Base-by-base conservation (phyloP, 352 stramenopile genomes). In the Pilasporangium apinafurcum region DNA sequence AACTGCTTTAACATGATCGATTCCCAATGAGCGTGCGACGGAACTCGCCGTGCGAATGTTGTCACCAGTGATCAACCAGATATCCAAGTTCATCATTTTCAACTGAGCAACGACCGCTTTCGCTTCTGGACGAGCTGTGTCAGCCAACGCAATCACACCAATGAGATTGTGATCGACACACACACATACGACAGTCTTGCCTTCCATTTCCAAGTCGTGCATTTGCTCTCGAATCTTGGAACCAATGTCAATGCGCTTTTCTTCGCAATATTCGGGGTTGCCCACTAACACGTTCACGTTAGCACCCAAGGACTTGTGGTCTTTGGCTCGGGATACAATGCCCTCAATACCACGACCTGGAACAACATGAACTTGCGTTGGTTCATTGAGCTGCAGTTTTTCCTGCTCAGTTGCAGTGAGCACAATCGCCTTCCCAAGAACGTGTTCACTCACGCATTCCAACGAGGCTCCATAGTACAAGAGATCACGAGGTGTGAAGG, bases 61-160 rank as follows among this genome's bases (percentile, higher is more conserved):
- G 61, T 99, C 95, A 16, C 97, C 84, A 6, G 82, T 95, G 45
- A 95, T 86, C 18, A 95, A 53, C 79, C 81, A 94, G 33, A 93
- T 76, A 39, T 94, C 76, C 2, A 93, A 46, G 1, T 75, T 75
- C 76, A 93, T 92, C 8, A 56, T 65, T 53, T 91, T 88, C 17
- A 95, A 54, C 42, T 82, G 65, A 52, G 76, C 47, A 9, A 95
- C 58, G n/a, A 91, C 78, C 0, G 61, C 65, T 22, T 73, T 77
- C 17, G 82, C 68, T 60, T 95, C 84, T 4, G 73, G 64, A 22
- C 81, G 79, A 39, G 79, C 53, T 26, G 79, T 85, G 25, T 95
- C 84, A 1, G 76, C 78, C 26, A 95, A 52, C 9, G 65, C 80
- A 43, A 95, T 83, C 20, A 91, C 61, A 14, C 82, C 82, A 10